These are phyloP conservation scores for Prunus salicina DNA, from an alignment of 306 rosid species.

Conservation along the genomic window DNA sequence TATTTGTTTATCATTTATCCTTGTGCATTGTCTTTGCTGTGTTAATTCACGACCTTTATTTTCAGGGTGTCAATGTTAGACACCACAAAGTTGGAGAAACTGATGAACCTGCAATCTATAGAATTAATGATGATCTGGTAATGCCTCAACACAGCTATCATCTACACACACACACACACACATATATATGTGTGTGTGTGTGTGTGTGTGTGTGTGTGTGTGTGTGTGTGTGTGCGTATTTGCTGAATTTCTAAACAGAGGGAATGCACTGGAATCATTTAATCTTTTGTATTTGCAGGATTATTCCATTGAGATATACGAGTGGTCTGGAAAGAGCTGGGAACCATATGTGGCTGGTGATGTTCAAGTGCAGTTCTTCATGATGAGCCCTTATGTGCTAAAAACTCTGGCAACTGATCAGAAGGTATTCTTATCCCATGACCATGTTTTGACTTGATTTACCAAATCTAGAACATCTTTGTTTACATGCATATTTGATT, in stretches of 20 bases:
- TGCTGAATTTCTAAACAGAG: background rate
- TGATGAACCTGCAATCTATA: background rate
- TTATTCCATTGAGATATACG: background rate
- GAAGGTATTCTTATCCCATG: background rate
- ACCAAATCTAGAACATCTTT: background rate
- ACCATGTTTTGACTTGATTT: background rate
- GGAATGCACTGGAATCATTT: background rate
- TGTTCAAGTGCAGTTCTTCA: background rate
- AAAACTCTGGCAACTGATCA: background rate
- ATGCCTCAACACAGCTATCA: background rate
- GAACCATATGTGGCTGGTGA: background rate
- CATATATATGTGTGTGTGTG: too few species aligned
- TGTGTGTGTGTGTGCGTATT: too few species aligned
- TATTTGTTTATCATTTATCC: background rate
- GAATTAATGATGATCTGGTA: background rate
- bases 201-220: too few species aligned
- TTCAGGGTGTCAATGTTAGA: background rate
- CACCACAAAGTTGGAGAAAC: background rate
- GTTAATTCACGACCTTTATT: background rate
- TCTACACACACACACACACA: background rate
- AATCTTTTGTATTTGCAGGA: background rate
- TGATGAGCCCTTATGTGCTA: background rate
- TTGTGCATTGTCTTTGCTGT: background rate
- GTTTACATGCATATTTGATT: background rate
- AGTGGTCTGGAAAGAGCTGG: background rate